Evolutionary conservation across 2,329 filamentous ascomycete genomes (phyloP).

Genomic region (Colletotrichum sp.): DNA sequence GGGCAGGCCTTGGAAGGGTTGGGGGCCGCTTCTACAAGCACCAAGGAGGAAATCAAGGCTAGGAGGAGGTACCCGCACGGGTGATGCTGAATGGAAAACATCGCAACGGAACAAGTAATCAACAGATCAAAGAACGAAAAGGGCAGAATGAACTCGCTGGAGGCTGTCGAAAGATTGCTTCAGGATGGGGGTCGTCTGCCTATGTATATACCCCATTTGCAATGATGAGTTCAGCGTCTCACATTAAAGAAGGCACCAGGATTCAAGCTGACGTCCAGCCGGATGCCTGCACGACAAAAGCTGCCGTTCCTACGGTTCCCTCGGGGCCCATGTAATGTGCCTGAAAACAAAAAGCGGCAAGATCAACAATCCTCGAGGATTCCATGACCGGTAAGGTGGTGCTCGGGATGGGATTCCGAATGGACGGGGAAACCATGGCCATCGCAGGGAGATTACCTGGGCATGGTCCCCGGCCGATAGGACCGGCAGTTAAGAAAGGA

Average conservation of each 20-base stretch:
- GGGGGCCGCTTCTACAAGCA: background rate
- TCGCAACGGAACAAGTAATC: background rate
- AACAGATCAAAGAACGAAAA: background rate
- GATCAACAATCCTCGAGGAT: background rate
- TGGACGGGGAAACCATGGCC: background rate
- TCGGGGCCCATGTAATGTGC: background rate
- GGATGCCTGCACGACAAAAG: background rate
- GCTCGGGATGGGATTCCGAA: background rate
- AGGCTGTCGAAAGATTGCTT: background rate
- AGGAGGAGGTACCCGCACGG: background rate
- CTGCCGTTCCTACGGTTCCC: background rate
- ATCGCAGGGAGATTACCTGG: background rate
- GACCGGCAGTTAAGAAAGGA: background rate
- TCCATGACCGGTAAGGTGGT: background rate
- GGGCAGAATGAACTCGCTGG: background rate
- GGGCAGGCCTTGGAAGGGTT: conserved; percentile 15
- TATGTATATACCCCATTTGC: background rate
- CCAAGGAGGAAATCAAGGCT: background rate
- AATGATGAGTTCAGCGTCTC: background rate
- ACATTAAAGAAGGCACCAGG: background rate
- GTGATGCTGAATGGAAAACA: background rate
- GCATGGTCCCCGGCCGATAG: background rate
- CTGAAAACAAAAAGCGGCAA: background rate
- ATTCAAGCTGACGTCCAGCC: background rate
- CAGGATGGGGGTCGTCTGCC: background rate